These are phyloP conservation scores for Saussurea involucrata DNA, from an alignment of 129 eudicot genomes.

Conservation along the genomic window DNA sequence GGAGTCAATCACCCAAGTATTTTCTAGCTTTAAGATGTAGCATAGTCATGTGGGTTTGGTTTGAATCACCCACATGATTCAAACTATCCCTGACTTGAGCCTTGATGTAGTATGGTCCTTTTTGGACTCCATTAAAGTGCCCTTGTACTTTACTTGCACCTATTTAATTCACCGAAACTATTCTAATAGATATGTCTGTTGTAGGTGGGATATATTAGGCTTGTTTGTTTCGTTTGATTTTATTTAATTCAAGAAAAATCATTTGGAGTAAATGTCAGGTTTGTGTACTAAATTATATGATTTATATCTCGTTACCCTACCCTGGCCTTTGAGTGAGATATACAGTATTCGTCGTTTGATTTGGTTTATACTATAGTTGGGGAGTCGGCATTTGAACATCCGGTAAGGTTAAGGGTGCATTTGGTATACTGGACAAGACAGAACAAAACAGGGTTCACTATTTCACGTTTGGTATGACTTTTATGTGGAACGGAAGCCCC, in stretches of 20 bases:
- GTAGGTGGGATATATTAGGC: background rate
- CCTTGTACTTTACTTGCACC: conserved; percentile 10
- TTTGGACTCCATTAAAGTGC: conserved; percentile 21
- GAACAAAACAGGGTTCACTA: no score
- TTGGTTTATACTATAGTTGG: no score
- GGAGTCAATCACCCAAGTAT: conserved; percentile 10
- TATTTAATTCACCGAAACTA: background rate
- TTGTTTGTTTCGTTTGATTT: background rate
- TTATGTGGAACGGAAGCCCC: no score
- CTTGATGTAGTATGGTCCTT: conserved; percentile 28
- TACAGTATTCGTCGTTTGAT: background rate
- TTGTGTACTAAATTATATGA: no score
- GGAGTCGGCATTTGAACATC: no score
- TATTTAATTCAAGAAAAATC: background rate
- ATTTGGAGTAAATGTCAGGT: background rate
- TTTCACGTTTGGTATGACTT: no score
- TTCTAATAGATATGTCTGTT: background rate
- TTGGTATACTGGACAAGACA: no score
- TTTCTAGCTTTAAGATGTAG: conserved; percentile 12
- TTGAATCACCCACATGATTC: no score
- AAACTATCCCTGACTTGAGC: conserved; percentile 24
- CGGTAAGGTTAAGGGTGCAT: no score
- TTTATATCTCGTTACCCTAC: no score
- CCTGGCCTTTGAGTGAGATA: background rate
- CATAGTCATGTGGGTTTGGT: conserved; percentile 14